Evolutionary conservation across 225 moss, liverwort and hornwort species (phyloP).

Genomic region (Climacium dendroides): DNA sequence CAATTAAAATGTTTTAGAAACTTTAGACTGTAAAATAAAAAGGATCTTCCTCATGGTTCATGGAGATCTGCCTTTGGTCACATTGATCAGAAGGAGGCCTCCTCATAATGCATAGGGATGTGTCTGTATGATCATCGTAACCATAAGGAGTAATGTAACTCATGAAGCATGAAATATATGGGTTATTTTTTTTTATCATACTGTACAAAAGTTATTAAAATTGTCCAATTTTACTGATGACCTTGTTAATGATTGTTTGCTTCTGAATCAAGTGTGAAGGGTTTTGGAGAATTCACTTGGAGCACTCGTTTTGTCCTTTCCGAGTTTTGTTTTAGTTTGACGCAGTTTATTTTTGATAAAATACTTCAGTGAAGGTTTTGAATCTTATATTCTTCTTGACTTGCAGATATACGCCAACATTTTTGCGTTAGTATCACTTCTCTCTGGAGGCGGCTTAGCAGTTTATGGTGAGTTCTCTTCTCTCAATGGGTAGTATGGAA

Average conservation of each 20-base stretch:
- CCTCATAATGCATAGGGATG: not conserved
- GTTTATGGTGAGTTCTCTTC: constrained; percentile 47
- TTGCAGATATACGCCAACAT: constrained; percentile 75
- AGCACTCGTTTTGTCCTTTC: not conserved
- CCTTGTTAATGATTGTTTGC: not conserved
- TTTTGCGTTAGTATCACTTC: constrained; percentile 53
- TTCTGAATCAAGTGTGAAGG: not conserved
- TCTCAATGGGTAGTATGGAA: not conserved
- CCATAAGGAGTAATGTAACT: not conserved
- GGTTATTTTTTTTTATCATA: not conserved
- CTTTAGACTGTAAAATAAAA: not conserved
- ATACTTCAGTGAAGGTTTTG: not conserved
- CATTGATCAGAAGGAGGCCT: not conserved
- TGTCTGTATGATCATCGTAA: not conserved
- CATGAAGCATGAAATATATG: not conserved
- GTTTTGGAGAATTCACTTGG: not conserved
- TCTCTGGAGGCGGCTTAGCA: constrained; percentile 71
- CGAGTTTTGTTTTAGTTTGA: not conserved
- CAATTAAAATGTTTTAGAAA: not conserved
- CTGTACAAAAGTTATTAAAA: not conserved
- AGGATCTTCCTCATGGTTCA: not conserved
- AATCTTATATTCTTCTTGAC: not conserved
- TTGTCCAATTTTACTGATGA: not conserved
- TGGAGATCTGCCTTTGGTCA: not conserved
- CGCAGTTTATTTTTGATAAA: not conserved